phyloP scores from a whole-genome alignment of 192 early-diverging fungal species.

The Pilobolus umbonatus region DNA sequence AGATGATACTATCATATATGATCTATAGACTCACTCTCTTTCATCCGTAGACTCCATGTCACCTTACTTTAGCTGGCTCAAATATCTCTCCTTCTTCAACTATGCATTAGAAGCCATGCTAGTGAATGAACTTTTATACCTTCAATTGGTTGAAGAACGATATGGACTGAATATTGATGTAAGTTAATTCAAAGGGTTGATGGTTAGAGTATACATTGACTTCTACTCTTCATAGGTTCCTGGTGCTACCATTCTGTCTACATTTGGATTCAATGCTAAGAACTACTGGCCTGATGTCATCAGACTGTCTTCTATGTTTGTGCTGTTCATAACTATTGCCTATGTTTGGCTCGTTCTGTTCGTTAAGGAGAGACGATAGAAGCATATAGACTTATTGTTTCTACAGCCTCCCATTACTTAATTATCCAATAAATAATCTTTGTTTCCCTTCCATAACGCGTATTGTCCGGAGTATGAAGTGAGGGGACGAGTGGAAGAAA shows the following conservation, averaged over 20 bases:
- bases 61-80: slow-evolving; percentile 55
- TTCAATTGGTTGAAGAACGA: slow-evolving; percentile 72
- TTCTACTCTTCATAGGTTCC: too few relatives aligned
- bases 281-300: slow-evolving; percentile 81
- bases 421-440: too few relatives aligned
- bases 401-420: too few relatives aligned
- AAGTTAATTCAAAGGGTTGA: too few relatives aligned
- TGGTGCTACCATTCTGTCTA: slow-evolving; percentile 77
- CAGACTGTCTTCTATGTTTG: slow-evolving; percentile 53
- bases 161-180: slow-evolving; percentile 81
- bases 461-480: too few relatives aligned
- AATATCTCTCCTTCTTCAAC: slow-evolving; percentile 83
- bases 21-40: not conserved
- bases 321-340: slow-evolving; percentile 58
- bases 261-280: slow-evolving; percentile 81
- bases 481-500: too few relatives aligned
- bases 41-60: slow-evolving; percentile 64
- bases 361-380: slow-evolving; percentile 78
- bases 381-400: too few relatives aligned
- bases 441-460: too few relatives aligned
- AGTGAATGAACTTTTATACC: slow-evolving; percentile 83
- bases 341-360: slow-evolving; percentile 74
- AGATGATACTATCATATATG: not conserved
- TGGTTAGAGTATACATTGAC: too few relatives aligned
- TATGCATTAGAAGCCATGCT: slow-evolving; percentile 85